Percentiles rank a stretch among this genome's conserved stretches.
phyloP scores from a whole-genome alignment of 768 basidiomycete genomes.

The Suillus plorans region DNA sequence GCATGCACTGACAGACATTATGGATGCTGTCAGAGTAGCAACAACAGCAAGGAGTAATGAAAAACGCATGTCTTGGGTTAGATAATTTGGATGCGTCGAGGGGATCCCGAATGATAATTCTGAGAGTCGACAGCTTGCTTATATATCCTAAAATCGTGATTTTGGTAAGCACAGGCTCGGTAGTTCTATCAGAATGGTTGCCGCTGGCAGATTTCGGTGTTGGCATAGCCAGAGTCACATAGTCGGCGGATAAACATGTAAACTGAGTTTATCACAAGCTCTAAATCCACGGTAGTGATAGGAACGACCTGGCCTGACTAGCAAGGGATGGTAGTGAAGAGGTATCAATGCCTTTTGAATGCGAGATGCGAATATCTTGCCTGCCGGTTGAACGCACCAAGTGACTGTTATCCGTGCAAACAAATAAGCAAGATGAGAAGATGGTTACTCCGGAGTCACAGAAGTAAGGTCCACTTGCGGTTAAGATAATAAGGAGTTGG shows the following conservation, averaged over 20 bases:
- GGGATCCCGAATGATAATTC: background rate
- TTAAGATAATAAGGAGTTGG: background rate
- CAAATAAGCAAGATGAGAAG: background rate
- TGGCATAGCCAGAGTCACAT: background rate
- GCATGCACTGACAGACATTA: background rate
- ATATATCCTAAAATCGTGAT: background rate
- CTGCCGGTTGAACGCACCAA: background rate
- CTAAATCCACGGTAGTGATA: no score
- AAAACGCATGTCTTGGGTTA: background rate
- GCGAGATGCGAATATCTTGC: background rate
- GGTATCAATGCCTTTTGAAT: background rate
- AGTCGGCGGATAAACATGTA: background rate
- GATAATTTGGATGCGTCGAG: background rate
- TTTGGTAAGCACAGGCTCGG: background rate
- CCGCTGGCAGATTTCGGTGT: background rate
- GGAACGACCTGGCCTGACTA: no score
- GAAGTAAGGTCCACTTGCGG: background rate
- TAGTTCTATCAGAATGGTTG: background rate
- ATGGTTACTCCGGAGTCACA: background rate
- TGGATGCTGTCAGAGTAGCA: background rate
- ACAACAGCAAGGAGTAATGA: background rate
- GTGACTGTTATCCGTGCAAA: background rate
- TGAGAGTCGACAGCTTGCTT: background rate
- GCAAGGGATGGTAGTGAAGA: no score
- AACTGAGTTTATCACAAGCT: no score